phyloP scores from a whole-genome alignment of 1,139 yeast species.

The Candida sanyaensis region DNA sequence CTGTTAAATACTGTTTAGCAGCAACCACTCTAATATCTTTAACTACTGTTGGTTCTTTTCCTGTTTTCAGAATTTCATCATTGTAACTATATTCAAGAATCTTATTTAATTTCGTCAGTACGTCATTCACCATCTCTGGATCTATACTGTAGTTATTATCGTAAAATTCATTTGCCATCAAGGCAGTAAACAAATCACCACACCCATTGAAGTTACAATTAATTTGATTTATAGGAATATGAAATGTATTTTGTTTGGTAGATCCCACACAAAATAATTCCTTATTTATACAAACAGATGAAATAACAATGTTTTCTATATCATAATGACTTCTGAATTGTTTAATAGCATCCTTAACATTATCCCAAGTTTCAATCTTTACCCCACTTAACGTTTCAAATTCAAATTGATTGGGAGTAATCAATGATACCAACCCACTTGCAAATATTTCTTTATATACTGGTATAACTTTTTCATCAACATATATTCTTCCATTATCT shows the following conservation, averaged over 20 bases:
- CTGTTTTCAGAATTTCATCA: constrained; percentile 20
- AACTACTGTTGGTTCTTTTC: constrained; percentile 19
- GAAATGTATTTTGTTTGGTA: constrained; percentile 20
- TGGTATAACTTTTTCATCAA: constrained; percentile 34
- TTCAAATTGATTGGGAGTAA: constrained; percentile 46
- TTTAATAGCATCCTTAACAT: constrained; percentile 22
- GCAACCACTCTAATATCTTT: constrained; percentile 33
- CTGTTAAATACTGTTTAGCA: constrained; percentile 23
- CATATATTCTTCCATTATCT: constrained; percentile 41
- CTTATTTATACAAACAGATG: constrained; percentile 34
- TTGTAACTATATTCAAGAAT: constrained; percentile 31
- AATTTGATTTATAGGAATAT: constrained; percentile 33
- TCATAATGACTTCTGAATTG: constrained; percentile 21
- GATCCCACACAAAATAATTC: constrained; percentile 38
- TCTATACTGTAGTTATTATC: constrained; percentile 22
- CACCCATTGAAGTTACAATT: constrained; percentile 45
- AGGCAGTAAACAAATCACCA: constrained; percentile 47
- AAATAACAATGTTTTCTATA: constrained; percentile 33
- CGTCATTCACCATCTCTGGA: constrained; percentile 28
- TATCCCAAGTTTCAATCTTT: constrained; percentile 22
- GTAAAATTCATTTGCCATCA: constrained; percentile 36
- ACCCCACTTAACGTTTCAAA: constrained; percentile 33
- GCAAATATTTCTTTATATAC: constrained; percentile 25
- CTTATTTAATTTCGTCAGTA: constrained; percentile 28
- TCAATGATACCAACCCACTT: constrained; percentile 31